Base-by-base conservation (phyloP, 2,329 filamentous ascomycete genomes). In the Alternaria sp. region DNA sequence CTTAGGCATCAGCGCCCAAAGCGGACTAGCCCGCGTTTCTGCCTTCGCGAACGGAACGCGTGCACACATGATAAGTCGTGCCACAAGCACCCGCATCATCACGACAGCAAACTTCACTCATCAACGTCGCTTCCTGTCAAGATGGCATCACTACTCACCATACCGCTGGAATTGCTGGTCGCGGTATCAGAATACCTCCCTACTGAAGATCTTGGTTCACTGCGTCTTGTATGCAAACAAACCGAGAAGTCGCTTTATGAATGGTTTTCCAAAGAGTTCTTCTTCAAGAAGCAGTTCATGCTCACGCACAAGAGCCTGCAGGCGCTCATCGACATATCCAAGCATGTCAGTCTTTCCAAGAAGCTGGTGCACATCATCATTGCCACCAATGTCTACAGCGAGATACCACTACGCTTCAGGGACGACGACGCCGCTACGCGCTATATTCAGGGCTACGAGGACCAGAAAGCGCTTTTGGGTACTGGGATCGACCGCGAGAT, bases 251-350 rank as follows among this genome's bases (percentile, higher is more conserved):
- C 81, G 2, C 79, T 90, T 12, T 87, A 87, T 75, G 80, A 83
- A 52, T 81, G 81, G 32, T 91, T 91, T 68, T 81, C 85, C 26
- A 80, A 80, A 23, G 88, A 90, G 66, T 91, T 89, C 81, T 91
- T 92, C 77, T 82, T 80, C 54, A 88, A 87, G 74, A 87, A 86
- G 70, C 88, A 91, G 71, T 91, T 91, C 77, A 89, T 90, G 86
- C 68, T 90, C 57, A 85, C 84, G 2, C 80, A 86, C 32, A 77
- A 82, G 67, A 90, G 88, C 69, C 79, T 90, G 10, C 82, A 86
- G 56, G 81, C 84, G 0, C 80, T 90, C 13, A 58, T 81, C 32
- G 79, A 79, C 54, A 83, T 83, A 54, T 77, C 81, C 11, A 75
- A 79, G 46, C 77, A 83, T 63, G 69, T 67, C 23, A 77, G 74